Conservation (phyloP, 345 rosid genomes). For the Passiflora organensis region DNA sequence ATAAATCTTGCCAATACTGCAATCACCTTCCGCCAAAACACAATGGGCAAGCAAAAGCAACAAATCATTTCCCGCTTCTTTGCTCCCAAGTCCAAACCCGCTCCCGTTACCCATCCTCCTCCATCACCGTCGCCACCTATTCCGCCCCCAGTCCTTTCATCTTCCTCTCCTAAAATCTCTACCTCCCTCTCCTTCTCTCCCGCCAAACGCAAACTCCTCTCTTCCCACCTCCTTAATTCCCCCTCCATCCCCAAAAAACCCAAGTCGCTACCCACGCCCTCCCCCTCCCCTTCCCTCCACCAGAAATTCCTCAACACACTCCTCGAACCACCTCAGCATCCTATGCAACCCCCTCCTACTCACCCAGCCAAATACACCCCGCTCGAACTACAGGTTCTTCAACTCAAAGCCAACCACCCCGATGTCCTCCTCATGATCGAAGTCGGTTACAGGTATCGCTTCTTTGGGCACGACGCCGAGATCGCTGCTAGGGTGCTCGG, state of each 20-base stretch:
- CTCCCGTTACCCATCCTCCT: constrained; percentile 16
- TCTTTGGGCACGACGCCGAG: constrained; percentile 89
- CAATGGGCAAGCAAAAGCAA: constrained; percentile 78
- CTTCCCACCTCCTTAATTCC: constrained; percentile 52
- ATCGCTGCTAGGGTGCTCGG: constrained; percentile 71
- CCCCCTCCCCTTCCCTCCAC: constrained; percentile 37
- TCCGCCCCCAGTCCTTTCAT: constrained; percentile 1
- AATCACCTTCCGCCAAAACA: no score
- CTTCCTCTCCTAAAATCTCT: constrained; percentile 40
- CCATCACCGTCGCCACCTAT: constrained; percentile 21
- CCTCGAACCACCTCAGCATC: constrained; percentile 25
- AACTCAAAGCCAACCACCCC: constrained; percentile 54
- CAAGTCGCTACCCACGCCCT: constrained; percentile 33
- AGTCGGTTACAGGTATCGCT: constrained; percentile 87
- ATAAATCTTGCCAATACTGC: no score
- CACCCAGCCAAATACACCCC: constrained; percentile 47
- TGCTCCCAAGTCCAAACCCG: constrained; percentile 60
- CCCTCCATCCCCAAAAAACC: constrained; percentile 50
- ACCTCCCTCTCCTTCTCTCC: constrained; percentile 71
- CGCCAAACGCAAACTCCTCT: constrained; percentile 64
- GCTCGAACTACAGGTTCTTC: constrained; percentile 73
- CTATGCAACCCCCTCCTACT: constrained; percentile 1
- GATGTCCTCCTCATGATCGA: constrained; percentile 87
- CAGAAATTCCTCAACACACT: constrained; percentile 41
- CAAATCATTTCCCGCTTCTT: constrained; percentile 85